Percentiles rank a stretch among this genome's conserved stretches.
Conservation (phyloP, 2,329 filamentous ascomycete genomes). For the Cordyceps cicadae region DNA sequence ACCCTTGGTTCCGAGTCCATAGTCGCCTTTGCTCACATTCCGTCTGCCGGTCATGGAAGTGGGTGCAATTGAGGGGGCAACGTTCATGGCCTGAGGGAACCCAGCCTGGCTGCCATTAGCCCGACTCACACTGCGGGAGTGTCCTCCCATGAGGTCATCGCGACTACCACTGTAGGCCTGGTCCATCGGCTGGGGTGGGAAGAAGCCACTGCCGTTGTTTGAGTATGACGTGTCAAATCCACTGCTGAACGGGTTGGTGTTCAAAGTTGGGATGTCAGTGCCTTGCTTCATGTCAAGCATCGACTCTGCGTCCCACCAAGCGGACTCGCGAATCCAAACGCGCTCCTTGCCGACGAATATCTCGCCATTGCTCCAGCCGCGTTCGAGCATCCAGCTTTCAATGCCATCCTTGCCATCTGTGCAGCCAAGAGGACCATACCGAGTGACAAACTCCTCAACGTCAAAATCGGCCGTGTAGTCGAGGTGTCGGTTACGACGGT, state of each 20-base stretch:
- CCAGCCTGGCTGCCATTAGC: constrained; percentile 49
- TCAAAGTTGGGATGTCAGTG: constrained; percentile 33
- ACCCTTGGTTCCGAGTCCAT: constrained; percentile 79
- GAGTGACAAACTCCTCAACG: constrained; percentile 77
- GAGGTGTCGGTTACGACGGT: constrained; percentile 78
- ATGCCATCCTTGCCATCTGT: constrained; percentile 85
- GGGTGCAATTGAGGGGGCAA: constrained; percentile 52
- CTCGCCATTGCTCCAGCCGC: constrained; percentile 97
- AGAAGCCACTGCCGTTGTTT: constrained; percentile 59
- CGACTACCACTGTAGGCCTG: constrained; percentile 58
- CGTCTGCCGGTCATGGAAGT: constrained; percentile 47
- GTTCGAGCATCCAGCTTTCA: constrained; percentile 86
- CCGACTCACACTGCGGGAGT: constrained; percentile 48
- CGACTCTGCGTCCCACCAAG: constrained; percentile 96
- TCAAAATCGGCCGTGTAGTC: constrained; percentile 98
- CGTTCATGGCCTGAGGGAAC: constrained; percentile 22
- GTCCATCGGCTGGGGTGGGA: constrained; percentile 53
- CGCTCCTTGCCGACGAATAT: constrained; percentile 85
- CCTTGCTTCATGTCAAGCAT: constrained; percentile 84
- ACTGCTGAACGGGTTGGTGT: constrained; percentile 37
- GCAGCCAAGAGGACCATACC: constrained; percentile 78
- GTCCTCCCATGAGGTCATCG: constrained; percentile 56
- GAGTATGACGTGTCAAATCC: constrained; percentile 66
- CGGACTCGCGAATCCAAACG: constrained; percentile 87
- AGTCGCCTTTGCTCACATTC: constrained; percentile 62